These are phyloP conservation scores for Mucor sp. DNA, from an alignment of 371 early-diverging fungal species.

Conservation along the genomic window DNA sequence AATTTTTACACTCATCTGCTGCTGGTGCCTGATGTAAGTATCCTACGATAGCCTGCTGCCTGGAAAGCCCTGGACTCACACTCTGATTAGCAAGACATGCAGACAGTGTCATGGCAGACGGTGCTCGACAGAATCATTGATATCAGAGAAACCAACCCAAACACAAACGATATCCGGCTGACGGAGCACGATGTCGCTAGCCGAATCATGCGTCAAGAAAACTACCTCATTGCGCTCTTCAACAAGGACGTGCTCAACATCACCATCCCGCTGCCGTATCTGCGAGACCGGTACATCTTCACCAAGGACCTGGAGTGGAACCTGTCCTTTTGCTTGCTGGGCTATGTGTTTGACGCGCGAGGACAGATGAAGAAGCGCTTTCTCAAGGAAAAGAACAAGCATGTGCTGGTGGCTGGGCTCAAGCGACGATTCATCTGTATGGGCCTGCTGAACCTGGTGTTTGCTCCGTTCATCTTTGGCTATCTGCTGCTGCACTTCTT, in stretches of 20 bases:
- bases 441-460: slow-evolving; percentile 82
- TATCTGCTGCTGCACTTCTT: slow-evolving; percentile 86
- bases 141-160: slow-evolving; percentile 72
- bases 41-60: not conserved
- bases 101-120: slow-evolving; percentile 79
- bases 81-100: slow-evolving; percentile 65
- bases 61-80: not conserved
- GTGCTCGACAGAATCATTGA: slow-evolving; percentile 71
- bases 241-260: slow-evolving; percentile 90
- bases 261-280: slow-evolving; percentile 60
- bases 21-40: slow-evolving; percentile 77
- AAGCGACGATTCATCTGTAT: slow-evolving; percentile 84
- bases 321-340: slow-evolving; percentile 79
- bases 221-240: slow-evolving; percentile 94
- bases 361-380: slow-evolving; percentile 85
- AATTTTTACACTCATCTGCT: slow-evolving; percentile 84
- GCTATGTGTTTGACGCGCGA: slow-evolving; percentile 84
- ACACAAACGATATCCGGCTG: slow-evolving; percentile 62
- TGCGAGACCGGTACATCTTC: slow-evolving; percentile 56
- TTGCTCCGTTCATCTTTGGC: slow-evolving; percentile 87
- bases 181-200: slow-evolving; percentile 89
- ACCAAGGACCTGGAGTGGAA: slow-evolving; percentile 95
- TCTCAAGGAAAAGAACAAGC: slow-evolving; percentile 65
- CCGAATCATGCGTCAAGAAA: slow-evolving; percentile 96
- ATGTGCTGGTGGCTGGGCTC: slow-evolving; percentile 66